Percentiles rank a stretch among this genome's conserved stretches.
Evolutionary conservation across 257 asterid genomes (phyloP).

Genomic region (Primulina huaijiensis): DNA sequence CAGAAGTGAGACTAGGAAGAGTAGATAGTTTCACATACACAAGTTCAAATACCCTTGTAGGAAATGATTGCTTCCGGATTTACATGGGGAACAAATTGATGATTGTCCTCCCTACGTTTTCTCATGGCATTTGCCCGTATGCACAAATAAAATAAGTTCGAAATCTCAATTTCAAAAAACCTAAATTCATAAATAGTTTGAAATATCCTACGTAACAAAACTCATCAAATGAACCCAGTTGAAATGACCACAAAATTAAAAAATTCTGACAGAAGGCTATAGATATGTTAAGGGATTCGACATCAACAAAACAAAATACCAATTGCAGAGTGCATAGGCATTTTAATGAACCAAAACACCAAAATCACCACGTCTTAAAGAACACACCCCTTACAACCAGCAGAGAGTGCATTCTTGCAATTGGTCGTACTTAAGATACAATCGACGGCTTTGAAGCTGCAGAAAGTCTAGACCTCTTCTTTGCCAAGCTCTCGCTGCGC

Average conservation of each 20-base stretch:
- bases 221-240: background rate
- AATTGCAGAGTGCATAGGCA: background rate
- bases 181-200: too few relatives aligned
- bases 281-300: background rate
- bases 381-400: background rate
- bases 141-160: too few relatives aligned
- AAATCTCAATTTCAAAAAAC: background rate
- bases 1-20: too few relatives aligned
- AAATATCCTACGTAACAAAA: background rate
- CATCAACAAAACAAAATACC: background rate
- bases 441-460: conserved; percentile 50
- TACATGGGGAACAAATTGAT: too few relatives aligned
- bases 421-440: conserved; percentile 31
- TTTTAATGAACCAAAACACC: conserved; percentile 15
- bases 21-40: too few relatives aligned
- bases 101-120: too few relatives aligned
- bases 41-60: too few relatives aligned
- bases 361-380: conserved; percentile 31
- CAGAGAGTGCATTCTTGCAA: background rate
- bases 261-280: background rate
- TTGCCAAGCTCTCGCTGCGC: conserved; percentile 75
- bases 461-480: conserved; percentile 69
- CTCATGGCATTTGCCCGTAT: too few relatives aligned
- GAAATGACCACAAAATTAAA: too few relatives aligned
- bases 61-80: too few relatives aligned